Base-by-base conservation (phyloP, 345 rosid species). In the Carallia pectinifolia region DNA sequence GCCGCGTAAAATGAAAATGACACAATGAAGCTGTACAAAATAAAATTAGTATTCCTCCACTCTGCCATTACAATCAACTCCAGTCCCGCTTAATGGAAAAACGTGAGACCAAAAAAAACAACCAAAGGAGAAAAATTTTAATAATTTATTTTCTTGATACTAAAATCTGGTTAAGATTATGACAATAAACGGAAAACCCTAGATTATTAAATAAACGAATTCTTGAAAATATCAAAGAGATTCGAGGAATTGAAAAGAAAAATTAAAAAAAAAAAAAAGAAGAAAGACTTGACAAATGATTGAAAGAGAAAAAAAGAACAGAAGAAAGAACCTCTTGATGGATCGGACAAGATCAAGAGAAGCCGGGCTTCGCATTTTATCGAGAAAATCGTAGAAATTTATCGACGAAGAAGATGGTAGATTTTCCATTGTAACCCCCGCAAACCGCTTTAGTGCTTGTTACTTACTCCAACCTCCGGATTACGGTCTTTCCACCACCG, bases 271-370 rank as follows among this genome's bases (percentile, higher is more conserved):
- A 58, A 29, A 66, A 62, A 3, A 3, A 29, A 27, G 33, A 37
- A 44, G 27, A 50, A 36, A 29, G 12, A 59, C 44, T 39, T 39
- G 27, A 19, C 12, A 52, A 23, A 12, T 1, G 0, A 55, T 1
- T 23, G 23, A 23, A 8, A 3, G 33, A 40, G 13, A 9, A 62
- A 55, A 8, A 47, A n/a, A 7, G 29, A 55, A 62, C n/a, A 23
- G 18, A 61, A 65, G 34, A 29, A 44, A 15, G 5, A 19, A 92
- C 97, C 93, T 85, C 74, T 86, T 85, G 72, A 88, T 83, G 80
- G 90, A 85, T 75, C 87, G 91, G 65, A 83, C 85, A 53, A 80
- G 90, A 81, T 88, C 82, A 65, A 84, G 61, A 23, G 89, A 81
- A 71, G 89, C 81, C 53, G 86, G 88, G 61, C 71, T 84, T 30